Base-by-base conservation (phyloP, 1,284 basidiomycete genomes). In the Fereydounia khargensis region DNA sequence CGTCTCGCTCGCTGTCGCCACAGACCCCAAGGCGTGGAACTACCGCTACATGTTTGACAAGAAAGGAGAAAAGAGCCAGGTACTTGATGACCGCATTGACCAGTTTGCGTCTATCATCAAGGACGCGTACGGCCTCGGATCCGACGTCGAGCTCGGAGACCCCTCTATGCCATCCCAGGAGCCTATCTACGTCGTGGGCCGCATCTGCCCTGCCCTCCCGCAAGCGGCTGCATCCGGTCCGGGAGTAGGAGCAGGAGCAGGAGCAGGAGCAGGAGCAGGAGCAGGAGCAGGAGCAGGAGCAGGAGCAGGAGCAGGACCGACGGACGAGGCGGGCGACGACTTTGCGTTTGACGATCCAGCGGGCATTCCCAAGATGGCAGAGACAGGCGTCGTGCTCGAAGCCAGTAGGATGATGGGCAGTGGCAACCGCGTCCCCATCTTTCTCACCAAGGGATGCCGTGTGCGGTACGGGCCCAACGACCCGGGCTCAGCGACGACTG, bases 31-130 rank as follows among this genome's bases (percentile, higher is more conserved):
- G 24, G 58, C 58, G 14, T 74, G 68, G 70, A 63, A 65, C 27
- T 73, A 73, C 40, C 58, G 72, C 3, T 74, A 74, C 50, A 73
- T 73, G 70, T 74, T 73, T 41, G 70, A 74, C 25, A 67, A 67
- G 20, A 71, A 71, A 30, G 70, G 58, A 19, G 68, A 73, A 35
- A 54, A 68, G 7, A 58, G 56, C 8, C 54, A 60, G 14, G 56
- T 57, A 1, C 52, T 73, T 17, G 71, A 73, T 38, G 64, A 70
- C 28, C 58, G 60, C 2, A 62, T 73, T 35, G 65, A 70, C 34
- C 45, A 59, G 1, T 58, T 63, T 33, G 65, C 63, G 9, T n/a
- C 59, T 6, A 16, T 65, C 4, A 34, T 73, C 11, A 56, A 63
- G 16, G 41, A 40, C n/a, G 52, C 68, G 1, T 73, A 70, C 35